Evolutionary conservation across 306 rosid species (phyloP).

Genomic region (Astragalus glycyphyllos): DNA sequence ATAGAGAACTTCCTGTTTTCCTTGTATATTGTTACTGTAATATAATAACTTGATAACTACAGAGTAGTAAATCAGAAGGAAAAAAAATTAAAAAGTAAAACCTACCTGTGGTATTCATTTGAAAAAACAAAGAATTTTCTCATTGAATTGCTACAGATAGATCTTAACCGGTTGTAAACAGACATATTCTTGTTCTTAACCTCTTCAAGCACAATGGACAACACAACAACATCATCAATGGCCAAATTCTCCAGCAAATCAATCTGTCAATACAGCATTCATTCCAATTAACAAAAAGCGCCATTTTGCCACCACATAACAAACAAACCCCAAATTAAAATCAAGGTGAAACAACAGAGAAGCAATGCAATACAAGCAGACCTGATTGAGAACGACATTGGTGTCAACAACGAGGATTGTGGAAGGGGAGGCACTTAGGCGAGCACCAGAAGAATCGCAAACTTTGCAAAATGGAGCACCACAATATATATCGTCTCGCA

Average conservation of each 20-base stretch:
- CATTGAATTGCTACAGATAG: slow-evolving; percentile 66
- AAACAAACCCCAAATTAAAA: not conserved
- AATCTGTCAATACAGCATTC: slow-evolving; percentile 56
- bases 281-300: not conserved
- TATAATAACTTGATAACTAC: not conserved
- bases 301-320: not conserved
- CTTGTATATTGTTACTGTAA: not conserved
- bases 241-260: slow-evolving; percentile 95
- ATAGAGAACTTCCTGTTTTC: not conserved
- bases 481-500: slow-evolving; percentile 86
- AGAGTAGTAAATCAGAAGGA: not conserved
- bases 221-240: slow-evolving; percentile 79
- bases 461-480: slow-evolving; percentile 75
- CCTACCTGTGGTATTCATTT: slow-evolving; percentile 87
- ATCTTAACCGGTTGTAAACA: slow-evolving; percentile 79
- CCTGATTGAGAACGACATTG: slow-evolving; percentile 94
- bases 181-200: slow-evolving; percentile 79
- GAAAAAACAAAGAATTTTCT: slow-evolving; percentile 86
- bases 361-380: not conserved
- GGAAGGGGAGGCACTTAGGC: slow-evolving; percentile 64
- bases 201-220: slow-evolving; percentile 88
- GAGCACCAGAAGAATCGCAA: slow-evolving; percentile 68
- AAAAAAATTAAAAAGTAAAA: not conserved
- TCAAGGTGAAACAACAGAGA: not conserved
- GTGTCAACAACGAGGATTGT: slow-evolving; percentile 84